Conservation (phyloP, 345 rosid genomes). For the Limnanthes douglasii region DNA sequence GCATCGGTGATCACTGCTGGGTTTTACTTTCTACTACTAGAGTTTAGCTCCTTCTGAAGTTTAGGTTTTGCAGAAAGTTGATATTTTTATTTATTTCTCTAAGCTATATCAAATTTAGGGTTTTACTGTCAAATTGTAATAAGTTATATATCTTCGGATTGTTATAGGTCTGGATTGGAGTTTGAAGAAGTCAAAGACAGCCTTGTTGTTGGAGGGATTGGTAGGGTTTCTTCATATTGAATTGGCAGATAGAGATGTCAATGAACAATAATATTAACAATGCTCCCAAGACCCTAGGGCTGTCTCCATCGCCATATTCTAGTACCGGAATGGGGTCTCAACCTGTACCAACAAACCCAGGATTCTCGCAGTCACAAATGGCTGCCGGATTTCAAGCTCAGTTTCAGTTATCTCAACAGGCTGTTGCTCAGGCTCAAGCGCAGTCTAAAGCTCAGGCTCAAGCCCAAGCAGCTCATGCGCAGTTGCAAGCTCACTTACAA, state of each 20-base stretch:
- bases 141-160: too few relatives aligned
- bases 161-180: too few relatives aligned
- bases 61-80: too few relatives aligned
- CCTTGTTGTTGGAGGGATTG: too few relatives aligned
- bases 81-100: too few relatives aligned
- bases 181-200: too few relatives aligned
- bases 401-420: conserved; percentile 62
- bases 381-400: conserved; percentile 44
- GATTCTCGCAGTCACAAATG: conserved; percentile 38
- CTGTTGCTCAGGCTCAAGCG: conserved; percentile 36
- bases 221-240: too few relatives aligned
- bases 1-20: too few relatives aligned
- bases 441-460: conserved; percentile 30
- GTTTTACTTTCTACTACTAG: too few relatives aligned
- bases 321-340: conserved; percentile 58
- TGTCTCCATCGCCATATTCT: conserved; percentile 57
- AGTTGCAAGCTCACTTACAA: conserved; percentile 70
- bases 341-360: conserved; percentile 35
- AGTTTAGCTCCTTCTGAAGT: too few relatives aligned
- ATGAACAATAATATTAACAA: conserved; percentile 56
- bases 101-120: too few relatives aligned
- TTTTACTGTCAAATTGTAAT: too few relatives aligned
- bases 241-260: conserved; percentile 1
- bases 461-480: conserved; percentile 58
- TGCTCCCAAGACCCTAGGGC: conserved; percentile 46